A percentile compares a stretch with the other conserved stretches of the same genome.
phyloP scores from a whole-genome alignment of 2,329 filamentous ascomycete species.

The Hypoxylon sp. region DNA sequence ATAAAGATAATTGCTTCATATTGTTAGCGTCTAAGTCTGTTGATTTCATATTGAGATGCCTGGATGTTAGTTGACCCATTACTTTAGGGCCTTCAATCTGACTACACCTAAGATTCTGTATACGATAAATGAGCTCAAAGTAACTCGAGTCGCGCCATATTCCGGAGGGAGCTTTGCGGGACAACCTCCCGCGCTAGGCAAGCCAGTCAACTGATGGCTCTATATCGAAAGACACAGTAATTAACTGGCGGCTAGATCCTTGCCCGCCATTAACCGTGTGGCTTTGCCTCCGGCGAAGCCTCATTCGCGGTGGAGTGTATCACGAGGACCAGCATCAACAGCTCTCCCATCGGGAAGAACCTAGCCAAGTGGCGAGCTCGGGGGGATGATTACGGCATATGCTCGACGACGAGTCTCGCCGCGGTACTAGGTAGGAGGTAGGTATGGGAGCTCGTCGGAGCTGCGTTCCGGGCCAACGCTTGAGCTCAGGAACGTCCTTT shows the following conservation, averaged over 20 bases:
- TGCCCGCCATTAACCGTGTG: conserved; percentile 20
- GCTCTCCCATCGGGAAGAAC: conserved; percentile 38
- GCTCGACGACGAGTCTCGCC: conserved; percentile 14
- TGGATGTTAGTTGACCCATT: conserved; percentile 5
- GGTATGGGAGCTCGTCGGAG: conserved; percentile 36
- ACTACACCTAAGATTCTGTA: not conserved
- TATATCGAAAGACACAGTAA: conserved; percentile 1
- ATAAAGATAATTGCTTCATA: not conserved
- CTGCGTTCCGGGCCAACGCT: conserved; percentile 33
- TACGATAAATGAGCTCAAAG: conserved; percentile 30
- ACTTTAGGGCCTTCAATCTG: not conserved
- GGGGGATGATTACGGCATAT: conserved; percentile 27
- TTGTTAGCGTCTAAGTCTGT: not conserved
- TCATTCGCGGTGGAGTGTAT: conserved; percentile 22
- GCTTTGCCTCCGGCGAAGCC: conserved; percentile 24
- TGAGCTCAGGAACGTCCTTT: conserved; percentile 31
- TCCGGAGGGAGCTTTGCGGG: conserved; percentile 11
- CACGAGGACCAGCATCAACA: conserved; percentile 14
- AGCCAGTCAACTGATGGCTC: not conserved
- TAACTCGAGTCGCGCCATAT: conserved; percentile 21
- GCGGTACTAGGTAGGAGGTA: conserved; percentile 18
- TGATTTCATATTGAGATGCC: not conserved
- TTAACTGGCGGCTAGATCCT: conserved; percentile 2
- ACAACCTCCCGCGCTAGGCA: not conserved
- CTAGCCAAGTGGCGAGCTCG: conserved; percentile 29